Base-by-base conservation (phyloP, 305 asterid genomes). In the Lippia alba region DNA sequence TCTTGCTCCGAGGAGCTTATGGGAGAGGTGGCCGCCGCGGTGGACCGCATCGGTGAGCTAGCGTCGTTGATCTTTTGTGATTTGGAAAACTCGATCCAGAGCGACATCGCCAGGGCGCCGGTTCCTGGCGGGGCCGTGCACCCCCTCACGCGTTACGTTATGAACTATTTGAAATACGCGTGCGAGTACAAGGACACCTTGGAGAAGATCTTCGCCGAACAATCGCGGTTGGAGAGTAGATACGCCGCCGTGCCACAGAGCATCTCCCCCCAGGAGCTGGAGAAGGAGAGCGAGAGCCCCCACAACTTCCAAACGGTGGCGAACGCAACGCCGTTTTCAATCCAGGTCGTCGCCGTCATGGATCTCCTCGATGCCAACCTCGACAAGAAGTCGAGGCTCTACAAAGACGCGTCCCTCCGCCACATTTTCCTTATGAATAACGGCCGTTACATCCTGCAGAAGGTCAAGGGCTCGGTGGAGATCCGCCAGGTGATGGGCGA, bases 91-190 rank as follows among this genome's bases (percentile, higher is more conserved):
- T 88, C 96, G 3, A 92, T 92, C 78, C 79, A 78, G 62, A 70
- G 84, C 19, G 98, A 90, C 50, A 71, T 61, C 0, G 83, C 93
- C 0, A 78, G 84, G 24, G 78, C 79, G 0, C 82, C 91, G 0
- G 95, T 90, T 8, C 97, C 97, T 0, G 98, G 97, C 1, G 98
- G 96, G 17, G 98, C 96, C 1, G 90, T 92, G 61, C 98, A 92
- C 73, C 98, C 98, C 0, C 83, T 90, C 5, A 89, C 95, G 1
- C 95, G 97, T 4, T 89, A 90, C 78, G 93, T 92, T 33, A 88
- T 90, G 85, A 89, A 92, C 70, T 92, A 90, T 59, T 78, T 92
- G 0, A 83, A 88, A 54, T 87, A 84, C 56, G 86, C 95, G 0
- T 82, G 95, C 50, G 96, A 90, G 72, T 90, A 89, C 81, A 88